Evolutionary conservation across 768 basidiomycete species (phyloP), one percentile per base, ranked within the genome.

Genomic region (Omphalotus guepiniiformis): DNA sequence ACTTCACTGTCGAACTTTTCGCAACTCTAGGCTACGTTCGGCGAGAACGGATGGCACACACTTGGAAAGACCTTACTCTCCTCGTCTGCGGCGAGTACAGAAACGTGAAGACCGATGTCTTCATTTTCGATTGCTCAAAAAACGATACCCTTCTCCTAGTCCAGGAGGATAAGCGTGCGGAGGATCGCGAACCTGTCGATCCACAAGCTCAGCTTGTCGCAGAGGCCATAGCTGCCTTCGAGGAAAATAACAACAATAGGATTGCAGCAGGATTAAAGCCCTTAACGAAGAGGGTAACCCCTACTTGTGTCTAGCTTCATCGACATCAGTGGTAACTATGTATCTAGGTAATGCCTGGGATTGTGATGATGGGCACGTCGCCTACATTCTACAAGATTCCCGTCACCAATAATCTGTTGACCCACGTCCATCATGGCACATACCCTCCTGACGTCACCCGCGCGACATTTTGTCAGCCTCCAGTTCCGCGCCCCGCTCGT

Each of bases 1-100:
- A 70, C 52, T 69, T 72, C 48, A 51, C 53, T 3, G 57, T 62
- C 15, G 26, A 49, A 11, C 61, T 70, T 28, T 58, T 72, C 4
- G 23, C 39, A 7, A 29, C 38, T 12, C 30, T 63, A 23, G 57
- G 62, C 19, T 67, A 66, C 42, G 47, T 40, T 2, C 26, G 34
- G 6, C 19, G 53, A 23, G 44, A 29, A 5, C 40, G 53, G 26
- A 26, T 52, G 26, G 23, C 50, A 34, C 44, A 58, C 19, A 66
- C 57, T 21, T 45, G 64, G 34, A 58, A 60, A 29, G 51, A 58
- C 21, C 29, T 69, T 21, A 39, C 41, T 7, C 53, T 69, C 40
- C 8, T 59, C 29, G 57, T 65, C 34, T 69, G 66, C 36, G 63
- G 64, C 15, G 58, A 59, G 42, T 38, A 42, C n/a, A 48, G 38